Conservation (phyloP, 1,139 yeast genomes). For the Kodamaea alishanica region DNA sequence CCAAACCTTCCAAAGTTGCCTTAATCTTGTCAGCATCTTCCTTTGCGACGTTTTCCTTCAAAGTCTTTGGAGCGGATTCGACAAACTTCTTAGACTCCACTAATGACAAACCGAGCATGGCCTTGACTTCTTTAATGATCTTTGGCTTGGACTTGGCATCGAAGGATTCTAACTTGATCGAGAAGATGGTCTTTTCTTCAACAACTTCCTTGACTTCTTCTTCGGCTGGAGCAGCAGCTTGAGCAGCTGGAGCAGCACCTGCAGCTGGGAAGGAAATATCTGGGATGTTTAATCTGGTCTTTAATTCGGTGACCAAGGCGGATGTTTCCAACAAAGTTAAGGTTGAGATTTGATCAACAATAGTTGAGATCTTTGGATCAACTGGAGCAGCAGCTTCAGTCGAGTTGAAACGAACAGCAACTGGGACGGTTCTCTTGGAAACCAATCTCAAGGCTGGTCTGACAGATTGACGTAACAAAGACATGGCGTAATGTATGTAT, state of each 20-base stretch:
- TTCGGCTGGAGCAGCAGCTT: conserved; percentile 67
- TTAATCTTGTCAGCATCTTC: conserved; percentile 92
- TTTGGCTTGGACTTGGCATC: conserved; percentile 96
- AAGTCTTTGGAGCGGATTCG: conserved; percentile 92
- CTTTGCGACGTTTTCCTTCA: conserved; percentile 81
- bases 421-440: conserved; percentile 24
- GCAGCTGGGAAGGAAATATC: conserved; percentile 86
- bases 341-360: conserved; percentile 87
- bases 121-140: conserved; percentile 95
- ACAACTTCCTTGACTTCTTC: conserved; percentile 77
- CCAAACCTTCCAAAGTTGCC: conserved; percentile 87
- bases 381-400: conserved; percentile 52
- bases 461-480: conserved; percentile 38
- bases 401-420: conserved; percentile 50
- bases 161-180: conserved; percentile 86
- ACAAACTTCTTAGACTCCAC: conserved; percentile 98
- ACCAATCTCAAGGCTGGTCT: conserved; percentile 37
- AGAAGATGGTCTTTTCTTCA: conserved; percentile 92
- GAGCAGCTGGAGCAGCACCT: conserved; percentile 62
- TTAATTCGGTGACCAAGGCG: conserved; percentile 74
- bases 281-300: conserved; percentile 83
- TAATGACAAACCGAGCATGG: conserved; percentile 82
- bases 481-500: conserved; percentile 14
- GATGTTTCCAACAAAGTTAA: conserved; percentile 90
- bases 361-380: conserved; percentile 82